These are phyloP conservation scores for Stramenopiles sp. DNA, from an alignment of 352 stramenopile species.

Conservation along the genomic window DNA sequence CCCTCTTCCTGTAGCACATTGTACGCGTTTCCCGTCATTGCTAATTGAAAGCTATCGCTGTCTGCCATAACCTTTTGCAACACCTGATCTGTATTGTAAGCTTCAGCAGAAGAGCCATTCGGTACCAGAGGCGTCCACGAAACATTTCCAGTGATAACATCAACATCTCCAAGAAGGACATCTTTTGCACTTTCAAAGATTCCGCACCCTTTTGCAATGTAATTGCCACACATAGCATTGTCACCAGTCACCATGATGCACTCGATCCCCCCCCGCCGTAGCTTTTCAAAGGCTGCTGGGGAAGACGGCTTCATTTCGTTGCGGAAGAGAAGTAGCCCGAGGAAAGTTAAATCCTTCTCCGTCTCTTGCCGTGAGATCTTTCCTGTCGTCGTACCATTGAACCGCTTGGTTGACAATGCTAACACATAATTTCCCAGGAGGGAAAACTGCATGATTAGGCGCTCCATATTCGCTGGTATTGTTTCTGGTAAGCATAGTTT, in stretches of 20 bases:
- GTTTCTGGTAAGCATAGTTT: slow-evolving; percentile 33
- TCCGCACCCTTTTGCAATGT: slow-evolving; percentile 39
- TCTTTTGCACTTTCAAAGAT: slow-evolving; percentile 30
- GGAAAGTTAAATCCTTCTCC: slow-evolving; percentile 40
- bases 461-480: slow-evolving; percentile 43
- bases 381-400: too few relatives aligned
- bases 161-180: slow-evolving; percentile 36
- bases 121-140: slow-evolving; percentile 32
- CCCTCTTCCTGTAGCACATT: slow-evolving; percentile 40
- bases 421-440: slow-evolving; percentile 65
- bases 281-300: slow-evolving; percentile 37
- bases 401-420: slow-evolving; percentile 37
- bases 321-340: slow-evolving; percentile 62
- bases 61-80: slow-evolving; percentile 24
- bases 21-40: slow-evolving; percentile 43
- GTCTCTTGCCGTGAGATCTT: slow-evolving; percentile 47
- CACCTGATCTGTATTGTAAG: slow-evolving; percentile 31
- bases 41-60: slow-evolving; percentile 36
- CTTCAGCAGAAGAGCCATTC: slow-evolving; percentile 35
- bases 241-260: slow-evolving; percentile 65
- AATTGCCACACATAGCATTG: slow-evolving; percentile 47
- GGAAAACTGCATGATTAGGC: slow-evolving; percentile 32
- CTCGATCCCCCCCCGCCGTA: slow-evolving; percentile 48
- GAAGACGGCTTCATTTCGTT: slow-evolving; percentile 66
- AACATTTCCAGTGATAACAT: slow-evolving; percentile 25